A percentile compares a stretch with the other conserved stretches of the same genome.
phyloP scores from a whole-genome alignment of 805 yeast genomes.

The Monosporozyma aerobia region DNA sequence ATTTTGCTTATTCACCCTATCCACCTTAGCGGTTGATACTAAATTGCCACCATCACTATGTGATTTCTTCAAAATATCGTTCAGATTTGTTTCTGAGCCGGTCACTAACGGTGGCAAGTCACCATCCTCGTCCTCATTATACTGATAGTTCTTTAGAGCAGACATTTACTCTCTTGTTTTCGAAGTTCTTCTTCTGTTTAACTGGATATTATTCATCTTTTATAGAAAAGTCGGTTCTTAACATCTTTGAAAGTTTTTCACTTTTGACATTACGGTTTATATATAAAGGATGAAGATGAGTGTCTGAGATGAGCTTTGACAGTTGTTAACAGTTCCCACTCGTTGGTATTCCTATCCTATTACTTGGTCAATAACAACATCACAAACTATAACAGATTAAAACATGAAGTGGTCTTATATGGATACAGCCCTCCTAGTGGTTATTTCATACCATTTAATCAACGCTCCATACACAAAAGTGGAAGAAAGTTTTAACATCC shows the following conservation, averaged over 20 bases:
- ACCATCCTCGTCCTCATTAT: constrained; percentile 28
- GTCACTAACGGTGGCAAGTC: constrained; percentile 25
- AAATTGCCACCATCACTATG: constrained; percentile 25
- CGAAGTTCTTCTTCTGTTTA: too few species aligned
- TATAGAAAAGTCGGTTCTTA: not conserved
- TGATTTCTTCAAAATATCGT: constrained; percentile 15
- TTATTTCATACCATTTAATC: constrained; percentile 41
- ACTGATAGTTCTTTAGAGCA: constrained; percentile 24
- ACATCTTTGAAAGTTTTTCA: not conserved
- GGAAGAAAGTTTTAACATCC: constrained; percentile 86
- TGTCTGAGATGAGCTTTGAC: not conserved
- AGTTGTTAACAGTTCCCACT: too few species aligned
- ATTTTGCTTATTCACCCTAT: constrained; percentile 20
- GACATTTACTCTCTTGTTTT: too few species aligned
- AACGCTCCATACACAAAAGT: constrained; percentile 82
- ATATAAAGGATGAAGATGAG: not conserved
- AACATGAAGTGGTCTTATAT: constrained; percentile 21
- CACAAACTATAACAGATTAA: not conserved
- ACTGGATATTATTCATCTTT: too few species aligned
- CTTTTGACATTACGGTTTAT: not conserved
- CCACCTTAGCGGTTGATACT: constrained; percentile 24
- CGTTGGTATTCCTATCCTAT: not conserved
- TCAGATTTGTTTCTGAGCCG: constrained; percentile 22
- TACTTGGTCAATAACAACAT: not conserved
- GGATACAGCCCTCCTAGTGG: constrained; percentile 34